Base-by-base conservation (phyloP, 108 stramenopile species). In the Nitzschia sp. region DNA sequence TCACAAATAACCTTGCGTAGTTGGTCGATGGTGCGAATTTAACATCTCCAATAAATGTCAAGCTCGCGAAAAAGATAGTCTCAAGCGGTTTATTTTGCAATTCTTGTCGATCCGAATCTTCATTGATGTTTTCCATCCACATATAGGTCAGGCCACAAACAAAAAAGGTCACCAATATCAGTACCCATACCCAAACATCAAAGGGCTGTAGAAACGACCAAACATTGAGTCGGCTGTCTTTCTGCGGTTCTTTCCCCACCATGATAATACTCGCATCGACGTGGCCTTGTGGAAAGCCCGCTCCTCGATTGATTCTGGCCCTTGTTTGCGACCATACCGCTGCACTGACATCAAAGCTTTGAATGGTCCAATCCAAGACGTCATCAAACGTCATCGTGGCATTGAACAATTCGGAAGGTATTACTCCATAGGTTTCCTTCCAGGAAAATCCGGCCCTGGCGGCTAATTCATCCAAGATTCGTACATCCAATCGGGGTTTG, bases 401-500 rank as follows among this genome's bases (percentile, higher is more conserved):
- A 30, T 68, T 68, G 1, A 25, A 30, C 24, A 1, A 24, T 2
- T 60, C 32, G 23, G 31, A 8, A 1, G 35, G 1, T 31, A 25
- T 35, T 0, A 64, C 33, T 6, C 64, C 81, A 55, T 54, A 79
- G n/a, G 66, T 49, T 56, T 74, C 28, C 19, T 75, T 17, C 78
- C 82, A 83, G 26, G 74, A 35, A 59, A 83, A 83, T 36, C 64
- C 67, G 11, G 78, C 82, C 26, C 82, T 57, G 21, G 1, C 25
- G 1, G 82, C 82, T 19, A 83, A 38, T 58, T 79, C 78, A 53
- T 83, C 82, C 53, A 83, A 21, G 3, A 83, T 32, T 5, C 46
- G 48, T 9, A 59, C 64, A 0, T 58, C 33, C 17, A 66, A 46
- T 5, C 74, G 75, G 3, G 77, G 70, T 69, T 78, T 31, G 24